Evolutionary conservation across 1,284 basidiomycete species (phyloP), one percentile per base, ranked within the genome.

Genomic region (Athelia sp.): DNA sequence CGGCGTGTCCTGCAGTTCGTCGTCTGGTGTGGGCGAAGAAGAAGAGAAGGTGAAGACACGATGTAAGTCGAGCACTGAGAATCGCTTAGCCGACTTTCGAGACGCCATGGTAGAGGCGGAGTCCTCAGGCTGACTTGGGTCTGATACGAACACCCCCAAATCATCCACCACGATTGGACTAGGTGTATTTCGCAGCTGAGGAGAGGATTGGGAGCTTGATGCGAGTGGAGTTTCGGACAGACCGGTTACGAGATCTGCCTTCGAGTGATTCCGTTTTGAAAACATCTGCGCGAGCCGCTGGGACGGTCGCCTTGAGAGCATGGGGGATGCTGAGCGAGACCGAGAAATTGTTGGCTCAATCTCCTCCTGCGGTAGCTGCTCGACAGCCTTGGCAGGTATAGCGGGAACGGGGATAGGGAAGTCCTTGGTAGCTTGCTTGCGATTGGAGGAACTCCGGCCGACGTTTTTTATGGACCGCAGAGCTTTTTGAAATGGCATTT

Each of bases 381-480:
- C 26, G 26, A 13, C 26, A 29, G 26, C 6, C 36, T 40, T 40
- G 36, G n/a, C 19, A 9, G 8, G 8, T 8, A 61, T 10, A 62
- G 46, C 44, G 58, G 58, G 4, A 64, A 57, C 29, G 22, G 19
- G 10, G 19, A 24, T 8, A 10, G 21, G 70, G 23, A 67, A 58
- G n/a, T 73, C 66, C 58, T 67, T 66, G 21, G 64, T 63, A 45
- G 66, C 66, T 21, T 67, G 59, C 56, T 67, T 72, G n/a, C 64
- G 60, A 46, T 66, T 60, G 29, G 62, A 54, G 21, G 61, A 56
- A 31, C 61, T 61, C 60, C 66, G 79, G 38, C 71, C 70, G 17
- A 78, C 74, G 54, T 70, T 81, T 68, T 73, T 78, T 40, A 87
- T 74, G n/a, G 81, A 82, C 56, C 66, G 72, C 49, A 87, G 72